Base-by-base conservation (phyloP, 2,329 filamentous ascomycete species). In the Talaromyces albobiverticillius region DNA sequence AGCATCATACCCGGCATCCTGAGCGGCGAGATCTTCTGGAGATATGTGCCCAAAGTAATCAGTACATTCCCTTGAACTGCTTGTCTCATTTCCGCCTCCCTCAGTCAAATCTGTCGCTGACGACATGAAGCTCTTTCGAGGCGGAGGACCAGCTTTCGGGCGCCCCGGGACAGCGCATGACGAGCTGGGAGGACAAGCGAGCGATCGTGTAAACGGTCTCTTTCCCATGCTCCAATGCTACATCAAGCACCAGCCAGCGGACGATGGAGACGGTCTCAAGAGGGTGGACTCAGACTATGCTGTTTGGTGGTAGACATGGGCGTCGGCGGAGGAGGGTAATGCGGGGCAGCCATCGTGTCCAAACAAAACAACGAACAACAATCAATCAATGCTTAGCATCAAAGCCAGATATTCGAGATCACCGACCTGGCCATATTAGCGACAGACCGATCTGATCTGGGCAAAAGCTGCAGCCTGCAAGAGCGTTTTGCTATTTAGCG, bases 1-100 rank as follows among this genome's bases (percentile, higher is more conserved):
- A 5, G 59, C 62, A 52, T 67, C 60, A 26, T 70, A 70, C 8
- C 64, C 64, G 51, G 64, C 60, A 46, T 68, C 65, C 50, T 65
- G 61, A 11, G 56, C 48, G 10, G 59, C 55, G 20, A 67, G 52
- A 42, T 67, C 65, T 47, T 67, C 64, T 16, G 67, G 48, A 20
- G 48, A 60, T 10, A 66, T 51, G 18, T 60, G 60, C 32, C 59
- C 54, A 22, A 59, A 29, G 18, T 40, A 42, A 42, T 14, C 26
- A 25, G 18, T 42, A 3, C 34, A 16, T 22, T 54, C 51, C 42
- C 20, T 23, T 5, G 20, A 23, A 23, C 16, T 42, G 14, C 16
- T 29, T 18, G 50, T 22, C 16, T 34, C 29, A 9, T 22, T 43
- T 41, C 38, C 18, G 23, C 41, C 40, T 20, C 46, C 22, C 16